Percentiles rank a stretch among this genome's conserved stretches.
Evolutionary conservation across 805 yeast genomes (phyloP).

Genomic region (Ogataea pini): DNA sequence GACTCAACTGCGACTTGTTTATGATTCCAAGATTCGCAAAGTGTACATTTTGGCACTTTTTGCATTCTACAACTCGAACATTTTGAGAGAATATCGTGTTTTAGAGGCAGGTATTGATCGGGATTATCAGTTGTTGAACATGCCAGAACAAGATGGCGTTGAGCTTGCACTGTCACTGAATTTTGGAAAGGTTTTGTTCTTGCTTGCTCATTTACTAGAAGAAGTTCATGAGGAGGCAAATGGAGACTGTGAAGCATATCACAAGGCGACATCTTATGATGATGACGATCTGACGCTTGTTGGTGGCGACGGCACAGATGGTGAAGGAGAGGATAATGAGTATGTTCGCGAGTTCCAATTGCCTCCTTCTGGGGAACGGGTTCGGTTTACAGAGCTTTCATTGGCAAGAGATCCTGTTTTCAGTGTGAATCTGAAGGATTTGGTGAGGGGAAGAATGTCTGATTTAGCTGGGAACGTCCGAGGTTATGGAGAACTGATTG

Average conservation of each 20-base stretch:
- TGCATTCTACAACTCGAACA: slow-evolving; percentile 27
- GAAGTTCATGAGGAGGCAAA: slow-evolving; percentile 63
- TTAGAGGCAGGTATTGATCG: slow-evolving; percentile 23
- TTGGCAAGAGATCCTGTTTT: slow-evolving; percentile 53
- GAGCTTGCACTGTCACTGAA: slow-evolving; percentile 24
- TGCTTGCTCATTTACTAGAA: slow-evolving; percentile 53
- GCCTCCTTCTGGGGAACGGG: slow-evolving; percentile 43
- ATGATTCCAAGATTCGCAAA: slow-evolving; percentile 76
- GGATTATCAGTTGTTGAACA: slow-evolving; percentile 31
- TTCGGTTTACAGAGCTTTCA: slow-evolving; percentile 41
- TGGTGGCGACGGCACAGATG: slow-evolving; percentile 22
- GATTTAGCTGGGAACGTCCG: slow-evolving; percentile 31
- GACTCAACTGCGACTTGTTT: slow-evolving; percentile 47
- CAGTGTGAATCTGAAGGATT: slow-evolving; percentile 48
- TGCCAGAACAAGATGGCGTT: slow-evolving; percentile 23
- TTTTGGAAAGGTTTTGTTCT: slow-evolving; percentile 31
- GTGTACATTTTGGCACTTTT: slow-evolving; percentile 34
- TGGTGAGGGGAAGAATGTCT: slow-evolving; percentile 37
- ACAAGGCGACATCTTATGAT: slow-evolving; percentile 41
- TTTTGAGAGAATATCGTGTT: slow-evolving; percentile 15
- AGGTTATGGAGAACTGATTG: slow-evolving; percentile 39
- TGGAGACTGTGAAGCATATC: slow-evolving; percentile 61
- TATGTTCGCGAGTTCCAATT: slow-evolving; percentile 27
- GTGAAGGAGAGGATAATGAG: slow-evolving; percentile 29
- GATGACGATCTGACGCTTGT: slow-evolving; percentile 34